Evolutionary conservation across 2,329 filamentous ascomycete genomes (phyloP).

Genomic region (Cladosporium sphaerospermum): DNA sequence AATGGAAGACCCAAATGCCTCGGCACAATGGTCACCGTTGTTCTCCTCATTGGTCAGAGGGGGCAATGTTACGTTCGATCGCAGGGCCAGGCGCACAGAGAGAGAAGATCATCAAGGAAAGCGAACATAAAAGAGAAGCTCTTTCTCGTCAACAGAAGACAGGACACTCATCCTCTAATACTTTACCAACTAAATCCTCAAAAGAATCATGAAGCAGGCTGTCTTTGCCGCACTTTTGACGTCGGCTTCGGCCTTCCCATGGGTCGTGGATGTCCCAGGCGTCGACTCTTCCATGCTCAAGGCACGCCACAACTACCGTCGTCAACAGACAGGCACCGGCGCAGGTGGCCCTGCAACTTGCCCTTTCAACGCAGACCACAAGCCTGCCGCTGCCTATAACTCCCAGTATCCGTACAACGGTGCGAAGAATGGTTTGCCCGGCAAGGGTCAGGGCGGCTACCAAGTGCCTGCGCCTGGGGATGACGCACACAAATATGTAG

Average conservation of each 20-base stretch:
- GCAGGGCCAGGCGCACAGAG: neutral
- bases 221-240: slow-evolving; percentile 20
- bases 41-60: too few species aligned
- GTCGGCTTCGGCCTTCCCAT: slow-evolving; percentile 34
- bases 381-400: slow-evolving; percentile 31
- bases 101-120: neutral
- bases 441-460: slow-evolving; percentile 38
- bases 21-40: too few species aligned
- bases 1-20: too few species aligned
- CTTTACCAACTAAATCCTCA: neutral
- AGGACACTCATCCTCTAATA: too few species aligned
- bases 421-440: slow-evolving; percentile 38
- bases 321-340: slow-evolving; percentile 29
- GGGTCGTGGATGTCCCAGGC: slow-evolving; percentile 31
- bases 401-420: slow-evolving; percentile 37
- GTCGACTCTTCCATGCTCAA: slow-evolving; percentile 31
- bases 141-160: too few species aligned
- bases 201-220: slow-evolving; percentile 21
- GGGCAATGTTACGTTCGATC: too few species aligned
- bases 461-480: slow-evolving; percentile 40
- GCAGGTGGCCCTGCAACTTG: slow-evolving; percentile 28
- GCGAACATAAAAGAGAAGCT: neutral
- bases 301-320: slow-evolving; percentile 14
- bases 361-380: slow-evolving; percentile 36
- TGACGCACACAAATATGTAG: slow-evolving; percentile 32